Conservation (phyloP, 805 yeast genomes). For the Maudiozyma bulderi region DNA sequence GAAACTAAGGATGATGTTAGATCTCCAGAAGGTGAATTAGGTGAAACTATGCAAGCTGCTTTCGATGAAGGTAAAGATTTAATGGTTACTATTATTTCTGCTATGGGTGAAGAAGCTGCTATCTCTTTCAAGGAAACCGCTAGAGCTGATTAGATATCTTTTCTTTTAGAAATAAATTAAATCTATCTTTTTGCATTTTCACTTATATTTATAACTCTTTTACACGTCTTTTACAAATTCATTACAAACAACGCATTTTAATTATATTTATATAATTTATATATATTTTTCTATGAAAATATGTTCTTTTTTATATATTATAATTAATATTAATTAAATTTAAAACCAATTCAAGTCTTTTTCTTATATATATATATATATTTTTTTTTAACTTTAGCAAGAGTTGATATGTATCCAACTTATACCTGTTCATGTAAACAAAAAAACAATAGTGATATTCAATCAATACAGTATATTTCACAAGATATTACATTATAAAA, state of each 20-base stretch:
- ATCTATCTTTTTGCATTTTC: neutral
- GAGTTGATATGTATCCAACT: no score
- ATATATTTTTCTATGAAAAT: neutral
- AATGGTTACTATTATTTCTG: slow-evolving; percentile 86
- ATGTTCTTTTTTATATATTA: neutral
- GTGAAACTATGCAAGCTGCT: slow-evolving; percentile 80
- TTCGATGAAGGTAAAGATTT: slow-evolving; percentile 97
- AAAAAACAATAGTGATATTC: neutral
- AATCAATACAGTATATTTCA: no score
- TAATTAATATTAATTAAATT: neutral
- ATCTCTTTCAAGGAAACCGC: slow-evolving; percentile 97
- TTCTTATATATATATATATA: no score
- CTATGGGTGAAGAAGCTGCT: slow-evolving; percentile 99
- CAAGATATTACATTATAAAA: no score
- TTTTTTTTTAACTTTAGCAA: no score
- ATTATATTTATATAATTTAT: neutral
- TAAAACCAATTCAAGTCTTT: no score
- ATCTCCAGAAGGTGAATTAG: slow-evolving; percentile 94
- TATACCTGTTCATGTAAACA: neutral
- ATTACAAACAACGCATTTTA: no score
- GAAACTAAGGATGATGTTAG: slow-evolving; percentile 97
- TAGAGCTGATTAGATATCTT: slow-evolving; percentile 33
- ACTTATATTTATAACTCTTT: neutral
- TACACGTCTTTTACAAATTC: no score
- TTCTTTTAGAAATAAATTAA: no score